Conservation (phyloP, 177 flowering plant genomes). For the Telopea speciosissima region DNA sequence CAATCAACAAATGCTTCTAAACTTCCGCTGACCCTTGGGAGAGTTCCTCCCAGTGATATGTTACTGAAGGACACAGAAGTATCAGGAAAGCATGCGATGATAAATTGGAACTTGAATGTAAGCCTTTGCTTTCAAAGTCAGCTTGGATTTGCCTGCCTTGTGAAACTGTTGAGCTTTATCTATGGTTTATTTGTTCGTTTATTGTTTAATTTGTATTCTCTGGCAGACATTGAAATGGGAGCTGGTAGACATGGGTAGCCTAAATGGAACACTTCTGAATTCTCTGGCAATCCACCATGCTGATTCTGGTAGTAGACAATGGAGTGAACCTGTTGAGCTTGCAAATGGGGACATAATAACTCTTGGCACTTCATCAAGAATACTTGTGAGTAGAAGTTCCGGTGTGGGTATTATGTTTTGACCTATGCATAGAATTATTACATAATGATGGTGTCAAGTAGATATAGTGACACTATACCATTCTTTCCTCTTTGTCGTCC, state of each 20-base stretch:
- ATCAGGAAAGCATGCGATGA: slow-evolving; percentile 89
- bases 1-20: slow-evolving; percentile 48
- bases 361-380: slow-evolving; percentile 69
- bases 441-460: neutral
- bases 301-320: slow-evolving; percentile 59
- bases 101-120: slow-evolving; percentile 83
- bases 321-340: slow-evolving; percentile 81
- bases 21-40: slow-evolving; percentile 83
- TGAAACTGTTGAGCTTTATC: slow-evolving; percentile 1
- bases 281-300: slow-evolving; percentile 49
- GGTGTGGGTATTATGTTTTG: neutral
- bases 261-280: slow-evolving; percentile 85
- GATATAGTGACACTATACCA: no score
- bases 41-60: slow-evolving; percentile 76
- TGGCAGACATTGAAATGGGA: slow-evolving; percentile 91
- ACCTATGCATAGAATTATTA: neutral
- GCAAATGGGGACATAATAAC: slow-evolving; percentile 76
- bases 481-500: no score
- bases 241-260: slow-evolving; percentile 92
- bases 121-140: slow-evolving; percentile 5
- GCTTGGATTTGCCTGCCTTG: slow-evolving; percentile 5
- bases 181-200: neutral
- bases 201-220: neutral
- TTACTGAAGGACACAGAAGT: slow-evolving; percentile 76
- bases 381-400: slow-evolving; percentile 47